phyloP scores from a whole-genome alignment of 139 green algal genomes.

The Chlamydomonas asymmetrica region DNA sequence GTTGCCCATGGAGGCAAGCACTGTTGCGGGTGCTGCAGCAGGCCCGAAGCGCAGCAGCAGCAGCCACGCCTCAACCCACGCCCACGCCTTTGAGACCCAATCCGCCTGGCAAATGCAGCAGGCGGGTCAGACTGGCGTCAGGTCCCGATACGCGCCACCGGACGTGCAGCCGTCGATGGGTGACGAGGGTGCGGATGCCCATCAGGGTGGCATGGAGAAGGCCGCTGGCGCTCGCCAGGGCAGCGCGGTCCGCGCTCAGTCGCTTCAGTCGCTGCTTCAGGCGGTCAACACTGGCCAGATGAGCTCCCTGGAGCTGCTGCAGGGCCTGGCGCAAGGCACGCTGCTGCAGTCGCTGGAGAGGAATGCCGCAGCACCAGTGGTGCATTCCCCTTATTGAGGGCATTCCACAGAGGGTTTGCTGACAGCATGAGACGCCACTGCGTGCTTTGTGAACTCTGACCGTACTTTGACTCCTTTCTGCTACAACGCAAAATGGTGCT shows the following conservation, averaged over 20 bases:
- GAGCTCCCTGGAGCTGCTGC: neutral
- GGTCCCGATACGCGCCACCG: neutral
- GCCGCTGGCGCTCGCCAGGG: neutral
- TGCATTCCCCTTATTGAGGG: too few species aligned
- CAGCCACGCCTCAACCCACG: too few species aligned
- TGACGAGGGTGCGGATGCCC: neutral
- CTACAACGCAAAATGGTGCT: too few species aligned
- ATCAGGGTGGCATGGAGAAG: neutral
- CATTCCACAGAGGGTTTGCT: too few species aligned
- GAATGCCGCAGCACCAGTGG: too few species aligned
- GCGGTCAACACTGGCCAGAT: neutral
- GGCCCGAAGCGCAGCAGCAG: too few species aligned
- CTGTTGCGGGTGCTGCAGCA: neutral
- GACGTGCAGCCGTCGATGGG: neutral
- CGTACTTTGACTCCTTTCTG: too few species aligned
- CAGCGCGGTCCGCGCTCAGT: neutral
- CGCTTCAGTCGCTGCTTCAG: slow-evolving; percentile 11
- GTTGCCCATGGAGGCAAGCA: neutral
- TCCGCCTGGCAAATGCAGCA: too few species aligned
- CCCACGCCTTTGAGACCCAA: too few species aligned
- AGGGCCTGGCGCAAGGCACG: neutral
- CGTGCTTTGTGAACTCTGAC: too few species aligned
- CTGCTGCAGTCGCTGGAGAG: too few species aligned
- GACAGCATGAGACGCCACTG: too few species aligned
- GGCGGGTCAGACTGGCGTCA: neutral